Base-by-base conservation (phyloP, 2,329 filamentous ascomycete genomes). In the Aspergillus eucalypticola region DNA sequence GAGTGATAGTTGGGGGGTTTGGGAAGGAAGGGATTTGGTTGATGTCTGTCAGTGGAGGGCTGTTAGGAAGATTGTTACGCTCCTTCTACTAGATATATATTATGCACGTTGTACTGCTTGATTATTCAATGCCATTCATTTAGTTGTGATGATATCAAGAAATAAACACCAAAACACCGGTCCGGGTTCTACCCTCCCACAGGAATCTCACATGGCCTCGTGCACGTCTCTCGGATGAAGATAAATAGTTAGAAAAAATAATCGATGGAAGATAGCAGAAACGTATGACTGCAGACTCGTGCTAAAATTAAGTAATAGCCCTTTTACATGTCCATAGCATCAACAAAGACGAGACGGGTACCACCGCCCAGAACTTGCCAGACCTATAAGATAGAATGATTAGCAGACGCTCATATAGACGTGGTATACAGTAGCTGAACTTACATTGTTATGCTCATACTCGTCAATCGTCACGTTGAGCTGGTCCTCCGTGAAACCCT, bases 401-500 rank as follows among this genome's bases (percentile, higher is more conserved):
- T 73, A 86, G 79, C 65, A 61, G 46, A 8, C 7, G 29, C 23
- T 25, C 54, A 48, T 21, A n/a, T 19, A 44, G 53, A 23, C 48
- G 17, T 1, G 7, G 27, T n/a, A 46, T 8, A 7, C 38, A 57
- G 32, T 2, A 19, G 51, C 32, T 32, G 58, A 71, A 89, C 93
- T 91, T 82, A 98, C 95, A 81, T 96, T 90, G 62, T 96, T 80
- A 66, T 86, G 82, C 2, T 91, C 88, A 78, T 99, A 98, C 81
- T 96, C 94, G 64, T 96, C 89, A 73, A 99, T 83, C 19, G 93
- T 89, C 67, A 86, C 85, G 71, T 90, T 84, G 80, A 96, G 92
- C 77, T 99, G 93, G 76, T 98, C 92, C 66, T 92, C 89, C 0
- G 94, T 99, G 77, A 97, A 99, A 2, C 95, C 95, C 84, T 96